Evolutionary conservation across 495 filamentous ascomycete genomes (phyloP).

Genomic region (Alectoria sarmentosa): DNA sequence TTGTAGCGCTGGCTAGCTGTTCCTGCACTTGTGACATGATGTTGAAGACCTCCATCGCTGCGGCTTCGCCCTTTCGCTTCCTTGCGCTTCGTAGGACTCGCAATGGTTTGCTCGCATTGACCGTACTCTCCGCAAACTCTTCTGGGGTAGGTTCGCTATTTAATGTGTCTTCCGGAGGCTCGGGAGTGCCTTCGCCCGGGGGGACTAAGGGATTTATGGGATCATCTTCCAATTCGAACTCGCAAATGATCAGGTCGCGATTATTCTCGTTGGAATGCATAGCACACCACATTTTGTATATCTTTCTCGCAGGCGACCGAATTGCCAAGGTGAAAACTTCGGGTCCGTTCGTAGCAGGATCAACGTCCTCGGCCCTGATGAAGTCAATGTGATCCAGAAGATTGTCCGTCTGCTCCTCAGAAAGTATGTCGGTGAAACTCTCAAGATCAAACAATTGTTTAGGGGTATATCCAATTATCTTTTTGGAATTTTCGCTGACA

Average conservation of each 20-base stretch:
- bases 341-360: constrained; percentile 66
- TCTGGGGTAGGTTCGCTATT: constrained; percentile 59
- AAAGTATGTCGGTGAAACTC: constrained; percentile 73
- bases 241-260: constrained; percentile 72
- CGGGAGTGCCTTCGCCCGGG: constrained; percentile 46
- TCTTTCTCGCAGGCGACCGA: constrained; percentile 42
- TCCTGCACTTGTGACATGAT: constrained; percentile 85
- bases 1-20: constrained; percentile 61
- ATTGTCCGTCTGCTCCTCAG: constrained; percentile 74
- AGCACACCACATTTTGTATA: constrained; percentile 79
- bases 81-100: constrained; percentile 72
- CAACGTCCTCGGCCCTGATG: constrained; percentile 68
- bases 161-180: constrained; percentile 67
- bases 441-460: constrained; percentile 65
- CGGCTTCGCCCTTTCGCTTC: constrained; percentile 71
- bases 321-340: constrained; percentile 81
- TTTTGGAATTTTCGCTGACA: constrained; percentile 79
- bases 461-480: constrained; percentile 73
- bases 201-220: constrained; percentile 59
- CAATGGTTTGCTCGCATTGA: constrained; percentile 67
- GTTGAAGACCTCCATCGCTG: constrained; percentile 90
- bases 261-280: constrained; percentile 64
- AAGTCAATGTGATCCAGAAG: constrained; percentile 85
- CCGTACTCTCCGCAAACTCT: constrained; percentile 67
- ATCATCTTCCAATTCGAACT: constrained; percentile 89